Base-by-base conservation (phyloP, 371 early-diverging fungal species). In the Actinomortierella wolfii region DNA sequence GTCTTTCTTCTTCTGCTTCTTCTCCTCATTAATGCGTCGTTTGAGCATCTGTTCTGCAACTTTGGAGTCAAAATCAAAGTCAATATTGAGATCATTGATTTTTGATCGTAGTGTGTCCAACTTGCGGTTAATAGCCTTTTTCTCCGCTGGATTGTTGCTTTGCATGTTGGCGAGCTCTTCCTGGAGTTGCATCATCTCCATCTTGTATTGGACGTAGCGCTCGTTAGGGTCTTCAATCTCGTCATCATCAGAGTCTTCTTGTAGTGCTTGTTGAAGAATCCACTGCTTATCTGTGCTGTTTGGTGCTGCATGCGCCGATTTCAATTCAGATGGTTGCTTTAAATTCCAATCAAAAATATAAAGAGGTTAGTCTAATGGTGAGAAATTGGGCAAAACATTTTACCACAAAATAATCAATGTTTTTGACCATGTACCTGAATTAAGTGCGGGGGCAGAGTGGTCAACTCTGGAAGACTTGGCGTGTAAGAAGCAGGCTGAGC, bases 31-130 rank as follows among this genome's bases (percentile, higher is more conserved):
- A 20, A 64, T 18, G 44, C 61, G 57, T 18, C 70, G 57, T 20
- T 68, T 23, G 43, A 76, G 69, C 39, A 78, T 39, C 1, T 66
- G 60, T 9, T 82, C 67, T 13, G 83, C 78, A 54, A 71, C 55
- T 41, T 56, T 67, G 41, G 77, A 77, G 60, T 81, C 77, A 52
- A 77, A 85, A 17, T 80, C 80, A 76, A 81, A 80, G 53, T 82
- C 81, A 18, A 68, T 64, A 51, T 85, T 86, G 18, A 83, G 54
- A 23, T 78, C 78, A 14, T 63, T 66, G 44, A 85, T 34, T 2
- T 57, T 64, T 26, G 79, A 71, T 18, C 88, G 82, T n/a, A 86
- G 21, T 9, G 77, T 67, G 3, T 76, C 76, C 15, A 85, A 76
- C 6, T 76, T 76, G 17, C 79, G 74, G 20, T 76, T 76, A 15